Percentiles rank a stretch among this genome's conserved stretches.
Evolutionary conservation across 768 basidiomycete genomes (phyloP).

Genomic region (Coprinopsis marcescibilis): DNA sequence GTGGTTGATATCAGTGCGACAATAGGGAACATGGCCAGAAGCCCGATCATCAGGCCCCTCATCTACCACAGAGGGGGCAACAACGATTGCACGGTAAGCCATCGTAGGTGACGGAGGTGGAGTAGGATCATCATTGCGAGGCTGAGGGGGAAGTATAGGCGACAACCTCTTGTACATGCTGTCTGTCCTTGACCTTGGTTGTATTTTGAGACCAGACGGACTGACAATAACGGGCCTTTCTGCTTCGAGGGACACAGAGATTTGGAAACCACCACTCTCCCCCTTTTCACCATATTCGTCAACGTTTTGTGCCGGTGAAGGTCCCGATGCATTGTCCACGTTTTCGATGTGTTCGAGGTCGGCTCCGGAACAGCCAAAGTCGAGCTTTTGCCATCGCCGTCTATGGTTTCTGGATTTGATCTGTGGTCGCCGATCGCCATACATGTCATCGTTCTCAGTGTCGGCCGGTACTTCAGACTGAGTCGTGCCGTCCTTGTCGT

Average conservation of each 20-base stretch:
- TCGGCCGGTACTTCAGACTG: too few relatives aligned
- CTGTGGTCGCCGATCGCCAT: not conserved
- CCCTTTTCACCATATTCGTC: not conserved
- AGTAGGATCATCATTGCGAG: not conserved
- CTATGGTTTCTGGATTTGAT: constrained; percentile 2
- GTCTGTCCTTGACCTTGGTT: not conserved
- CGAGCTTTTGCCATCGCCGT: constrained; percentile 6
- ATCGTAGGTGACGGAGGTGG: not conserved
- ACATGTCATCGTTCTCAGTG: too few relatives aligned
- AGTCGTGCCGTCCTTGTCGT: too few relatives aligned
- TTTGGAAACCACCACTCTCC: not conserved
- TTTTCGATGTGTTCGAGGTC: too few relatives aligned
- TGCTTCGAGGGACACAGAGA: not conserved
- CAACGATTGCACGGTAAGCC: not conserved
- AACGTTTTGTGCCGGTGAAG: not conserved
- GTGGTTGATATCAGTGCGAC: not conserved
- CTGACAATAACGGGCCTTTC: not conserved
- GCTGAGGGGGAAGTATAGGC: not conserved
- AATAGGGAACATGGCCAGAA: not conserved
- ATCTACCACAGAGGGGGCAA: not conserved
- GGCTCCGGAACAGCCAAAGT: not conserved
- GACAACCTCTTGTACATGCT: not conserved
- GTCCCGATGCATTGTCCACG: too few relatives aligned
- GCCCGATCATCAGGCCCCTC: not conserved
- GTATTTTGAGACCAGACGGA: not conserved